Base-by-base conservation (phyloP, 768 basidiomycete species). In the Mycena rebaudengoi region DNA sequence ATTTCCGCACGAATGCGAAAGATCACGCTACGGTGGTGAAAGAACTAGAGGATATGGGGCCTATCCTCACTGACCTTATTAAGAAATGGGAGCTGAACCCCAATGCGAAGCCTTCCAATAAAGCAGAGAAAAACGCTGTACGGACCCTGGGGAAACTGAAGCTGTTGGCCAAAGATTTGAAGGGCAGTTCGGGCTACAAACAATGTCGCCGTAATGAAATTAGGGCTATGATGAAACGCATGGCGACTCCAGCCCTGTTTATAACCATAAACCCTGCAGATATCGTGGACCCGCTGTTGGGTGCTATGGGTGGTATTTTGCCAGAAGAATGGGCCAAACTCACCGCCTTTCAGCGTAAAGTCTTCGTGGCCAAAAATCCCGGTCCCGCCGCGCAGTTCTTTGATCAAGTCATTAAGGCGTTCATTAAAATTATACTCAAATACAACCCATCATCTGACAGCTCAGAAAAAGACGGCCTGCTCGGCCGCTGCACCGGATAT, bases 181-280 rank as follows among this genome's bases (percentile, higher is more conserved):
- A 50, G 20, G 75, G 71, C 1, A 71, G 71, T 12, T 51, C 71
- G 1, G 59, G 66, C 0, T 51, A 70, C 7, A 68, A 70, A 44
- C 13, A 63, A 1, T 28, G 28, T 0, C 59, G 70, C 57, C 57
- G 74, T 4, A 77, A 76, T 64, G 64, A 75, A 52, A 75, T 75
- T 10, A 52, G 71, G 0, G 69, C 51, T 0, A 18, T 74, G 29
- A 75, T 70, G 33, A 61, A 65, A n/a, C 35, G 49, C 5, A 48
- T 61, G 16, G 73, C 75, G 0, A n/a, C 71, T 6, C 76, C 72
- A 8, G 69, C 60, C 11, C 70, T 77, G 16, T 78, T 71, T 46
- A 14, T 78, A 4, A 78, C 76, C 0, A 56, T 78, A 1, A 77
- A 76, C 50, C 76, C 76, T 10, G 64, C 71, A 1, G 75, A 77